phyloP scores from a whole-genome alignment of 345 rosid genomes.

The Pistacia vera region DNA sequence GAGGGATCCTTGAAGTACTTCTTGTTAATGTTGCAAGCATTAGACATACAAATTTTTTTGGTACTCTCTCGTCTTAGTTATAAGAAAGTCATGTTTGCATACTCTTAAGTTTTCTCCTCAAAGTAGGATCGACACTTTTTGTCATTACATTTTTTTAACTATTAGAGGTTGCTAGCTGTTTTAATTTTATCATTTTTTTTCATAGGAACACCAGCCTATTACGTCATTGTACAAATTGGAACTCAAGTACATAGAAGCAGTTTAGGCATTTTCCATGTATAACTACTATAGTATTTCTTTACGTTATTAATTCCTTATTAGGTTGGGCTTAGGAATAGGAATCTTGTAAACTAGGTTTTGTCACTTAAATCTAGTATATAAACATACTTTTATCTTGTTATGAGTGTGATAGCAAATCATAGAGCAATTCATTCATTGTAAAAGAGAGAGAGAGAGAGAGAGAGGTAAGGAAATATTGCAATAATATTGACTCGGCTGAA shows the following conservation, averaged over 20 bases:
- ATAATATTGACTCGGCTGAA: no score
- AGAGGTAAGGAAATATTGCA: no score
- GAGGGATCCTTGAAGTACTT: slow-evolving; percentile 72
- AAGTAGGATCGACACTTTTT: background rate
- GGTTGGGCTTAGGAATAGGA: no score
- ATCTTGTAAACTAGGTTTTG: no score
- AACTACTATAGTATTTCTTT: no score
- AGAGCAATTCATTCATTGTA: no score
- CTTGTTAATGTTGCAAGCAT: slow-evolving; percentile 83
- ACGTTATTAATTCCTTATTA: no score
- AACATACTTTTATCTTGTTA: no score
- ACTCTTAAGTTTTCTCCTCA: background rate
- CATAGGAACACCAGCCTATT: slow-evolving; percentile 64
- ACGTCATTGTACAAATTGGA: slow-evolving; percentile 68
- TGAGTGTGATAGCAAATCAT: no score
- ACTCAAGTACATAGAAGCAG: slow-evolving; percentile 64
- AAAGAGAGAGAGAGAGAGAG: no score
- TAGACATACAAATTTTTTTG: slow-evolving; percentile 60
- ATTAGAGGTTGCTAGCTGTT: background rate
- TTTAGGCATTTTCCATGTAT: no score
- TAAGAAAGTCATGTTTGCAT: background rate
- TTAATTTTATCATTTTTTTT: slow-evolving; percentile 12
- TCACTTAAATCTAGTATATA: no score
- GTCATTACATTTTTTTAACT: background rate
- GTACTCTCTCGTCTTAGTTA: slow-evolving; percentile 34